phyloP scores from a whole-genome alignment of 805 yeast species.

The Zygotorulaspora danielsina region DNA sequence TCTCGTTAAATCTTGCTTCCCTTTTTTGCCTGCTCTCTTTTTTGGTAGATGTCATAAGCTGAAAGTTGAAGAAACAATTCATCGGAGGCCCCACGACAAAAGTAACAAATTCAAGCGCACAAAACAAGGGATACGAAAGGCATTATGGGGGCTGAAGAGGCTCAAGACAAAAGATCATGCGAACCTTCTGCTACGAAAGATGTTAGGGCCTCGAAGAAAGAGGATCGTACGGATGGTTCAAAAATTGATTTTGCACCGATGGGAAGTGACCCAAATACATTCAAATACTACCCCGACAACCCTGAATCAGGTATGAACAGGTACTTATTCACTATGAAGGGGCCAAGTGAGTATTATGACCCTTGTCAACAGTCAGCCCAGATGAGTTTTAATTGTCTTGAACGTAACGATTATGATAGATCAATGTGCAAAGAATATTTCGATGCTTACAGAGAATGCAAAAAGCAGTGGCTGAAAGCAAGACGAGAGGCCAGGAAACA shows the following conservation, averaged over 20 bases:
- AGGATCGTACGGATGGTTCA: constrained; percentile 10
- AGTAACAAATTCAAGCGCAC: too few species aligned
- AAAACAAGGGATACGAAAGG: too few species aligned
- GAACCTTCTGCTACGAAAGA: too few species aligned
- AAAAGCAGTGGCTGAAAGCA: constrained; percentile 60
- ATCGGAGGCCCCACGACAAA: too few species aligned
- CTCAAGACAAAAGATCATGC: neutral
- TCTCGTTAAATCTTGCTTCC: too few species aligned
- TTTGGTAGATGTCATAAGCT: too few species aligned
- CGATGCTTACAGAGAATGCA: constrained; percentile 90
- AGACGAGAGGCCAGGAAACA: constrained; percentile 36
- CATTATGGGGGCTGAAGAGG: too few species aligned
- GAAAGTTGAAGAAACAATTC: too few species aligned
- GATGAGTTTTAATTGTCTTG: constrained; percentile 82
- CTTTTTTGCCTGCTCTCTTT: too few species aligned
- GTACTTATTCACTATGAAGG: constrained; percentile 65
- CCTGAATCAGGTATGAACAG: constrained; percentile 72
- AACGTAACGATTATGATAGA: constrained; percentile 67
- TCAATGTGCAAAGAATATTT: constrained; percentile 74
- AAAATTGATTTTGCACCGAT: constrained; percentile 27
- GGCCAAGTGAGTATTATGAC: constrained; percentile 79
- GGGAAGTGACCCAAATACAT: constrained; percentile 19
- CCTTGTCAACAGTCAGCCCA: constrained; percentile 89
- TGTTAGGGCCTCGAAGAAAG: too few species aligned
- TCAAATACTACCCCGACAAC: constrained; percentile 63